Evolutionary conservation across 768 basidiomycete genomes (phyloP).

Genomic region (Lactifluus piperatus): DNA sequence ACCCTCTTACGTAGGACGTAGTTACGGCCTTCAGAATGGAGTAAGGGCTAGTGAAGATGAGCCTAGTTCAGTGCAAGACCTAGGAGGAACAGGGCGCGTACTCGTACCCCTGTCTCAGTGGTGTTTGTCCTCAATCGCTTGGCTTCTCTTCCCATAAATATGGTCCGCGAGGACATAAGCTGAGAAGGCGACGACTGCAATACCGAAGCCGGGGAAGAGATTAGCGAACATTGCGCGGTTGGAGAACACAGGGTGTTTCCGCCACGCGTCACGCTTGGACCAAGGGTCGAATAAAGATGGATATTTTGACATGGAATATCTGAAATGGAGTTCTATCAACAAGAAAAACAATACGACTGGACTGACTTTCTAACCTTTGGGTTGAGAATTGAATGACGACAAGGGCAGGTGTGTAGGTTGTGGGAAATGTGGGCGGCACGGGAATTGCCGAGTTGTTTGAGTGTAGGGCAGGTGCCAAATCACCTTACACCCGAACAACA

Average conservation of each 20-base stretch:
- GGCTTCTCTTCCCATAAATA: slow-evolving; percentile 27
- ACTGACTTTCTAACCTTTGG: not conserved
- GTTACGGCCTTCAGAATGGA: not conserved
- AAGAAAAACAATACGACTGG: no score
- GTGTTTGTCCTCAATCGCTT: slow-evolving; percentile 13
- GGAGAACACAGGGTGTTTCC: slow-evolving; percentile 82
- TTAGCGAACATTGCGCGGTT: slow-evolving; percentile 82
- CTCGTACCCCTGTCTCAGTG: not conserved
- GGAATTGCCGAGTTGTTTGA: slow-evolving; percentile 12
- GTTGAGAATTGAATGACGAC: no score
- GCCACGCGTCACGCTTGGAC: slow-evolving; percentile 90
- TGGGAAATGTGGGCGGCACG: not conserved
- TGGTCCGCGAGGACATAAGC: slow-evolving; percentile 86
- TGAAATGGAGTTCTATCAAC: not conserved
- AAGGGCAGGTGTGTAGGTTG: not conserved
- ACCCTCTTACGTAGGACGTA: not conserved
- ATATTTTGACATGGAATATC: slow-evolving; percentile 24
- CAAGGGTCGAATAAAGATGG: slow-evolving; percentile 90
- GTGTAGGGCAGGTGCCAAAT: slow-evolving; percentile 52
- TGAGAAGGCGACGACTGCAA: slow-evolving; percentile 86
- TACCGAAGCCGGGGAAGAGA: slow-evolving; percentile 92
- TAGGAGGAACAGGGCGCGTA: not conserved
- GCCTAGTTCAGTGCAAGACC: not conserved
- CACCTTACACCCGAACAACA: slow-evolving; percentile 22
- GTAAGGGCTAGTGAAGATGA: not conserved